A percentile compares a stretch with the other conserved stretches of the same genome.
These are phyloP conservation scores for Spizellomyces sp. DNA, from an alignment of 192 early-diverging fungal genomes.

Conservation along the genomic window DNA sequence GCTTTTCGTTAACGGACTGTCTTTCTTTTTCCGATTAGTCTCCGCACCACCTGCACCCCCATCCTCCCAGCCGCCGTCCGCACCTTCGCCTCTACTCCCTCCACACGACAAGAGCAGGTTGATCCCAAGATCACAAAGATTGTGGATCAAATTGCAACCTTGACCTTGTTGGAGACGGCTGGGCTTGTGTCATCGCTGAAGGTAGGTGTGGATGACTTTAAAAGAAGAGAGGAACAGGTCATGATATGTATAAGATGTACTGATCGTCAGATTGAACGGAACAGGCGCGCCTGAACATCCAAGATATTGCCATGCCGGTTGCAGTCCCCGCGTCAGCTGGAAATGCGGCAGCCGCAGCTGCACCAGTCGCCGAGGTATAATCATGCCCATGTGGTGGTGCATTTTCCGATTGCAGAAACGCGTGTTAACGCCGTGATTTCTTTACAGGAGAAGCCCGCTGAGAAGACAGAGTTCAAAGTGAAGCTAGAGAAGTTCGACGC, in stretches of 20 bases:
- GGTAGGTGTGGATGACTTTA: conserved; percentile 49
- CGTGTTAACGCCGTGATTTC: conserved; percentile 41
- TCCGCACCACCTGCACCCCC: background rate
- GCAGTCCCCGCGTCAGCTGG: conserved; percentile 66
- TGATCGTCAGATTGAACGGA: background rate
- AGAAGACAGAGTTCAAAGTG: conserved; percentile 94
- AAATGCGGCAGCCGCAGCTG: conserved; percentile 65
- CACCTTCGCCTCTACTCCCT: conserved; percentile 23
- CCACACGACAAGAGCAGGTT: conserved; percentile 16
- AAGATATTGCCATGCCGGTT: conserved; percentile 85
- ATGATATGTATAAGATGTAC: background rate
- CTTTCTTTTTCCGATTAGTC: conserved; percentile 3
- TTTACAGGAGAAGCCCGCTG: conserved; percentile 72
- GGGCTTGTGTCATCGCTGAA: conserved; percentile 87
- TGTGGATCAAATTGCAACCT: conserved; percentile 86
- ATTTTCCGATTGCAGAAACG: background rate
- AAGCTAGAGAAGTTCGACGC: conserved; percentile 96
- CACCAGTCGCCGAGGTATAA: conserved; percentile 49
- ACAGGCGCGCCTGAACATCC: conserved; percentile 84
- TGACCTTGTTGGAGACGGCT: conserved; percentile 93
- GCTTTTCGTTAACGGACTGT: no score
- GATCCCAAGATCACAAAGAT: conserved; percentile 74
- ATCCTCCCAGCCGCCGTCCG: conserved; percentile 8
- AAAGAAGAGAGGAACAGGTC: background rate
- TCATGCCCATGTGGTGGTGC: background rate